A percentile compares a stretch with the other conserved stretches of the same genome.
phyloP scores from a whole-genome alignment of 371 early-diverging fungal species.

The Mucor irregularis region DNA sequence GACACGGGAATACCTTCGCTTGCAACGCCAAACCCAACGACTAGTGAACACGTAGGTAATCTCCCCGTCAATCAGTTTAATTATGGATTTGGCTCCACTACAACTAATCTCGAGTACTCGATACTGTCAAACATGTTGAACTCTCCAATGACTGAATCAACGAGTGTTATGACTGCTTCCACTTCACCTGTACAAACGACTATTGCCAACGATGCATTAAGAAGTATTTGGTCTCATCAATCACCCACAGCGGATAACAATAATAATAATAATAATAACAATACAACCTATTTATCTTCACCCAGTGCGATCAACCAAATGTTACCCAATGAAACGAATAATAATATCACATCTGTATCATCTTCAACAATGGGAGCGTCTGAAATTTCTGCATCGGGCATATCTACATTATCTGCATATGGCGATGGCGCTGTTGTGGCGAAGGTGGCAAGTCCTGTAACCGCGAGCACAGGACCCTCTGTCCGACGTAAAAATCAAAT shows the following conservation, averaged over 20 bases:
- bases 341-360: slow-evolving; percentile 27
- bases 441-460: slow-evolving; percentile 40
- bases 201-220: slow-evolving; percentile 5
- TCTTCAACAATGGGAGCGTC: slow-evolving; percentile 34
- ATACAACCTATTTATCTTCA: not conserved
- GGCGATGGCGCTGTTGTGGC: slow-evolving; percentile 49
- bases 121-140: slow-evolving; percentile 83
- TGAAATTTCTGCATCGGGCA: slow-evolving; percentile 35
- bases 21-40: too few species aligned
- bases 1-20: too few species aligned
- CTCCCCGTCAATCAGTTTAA: slow-evolving; percentile 23
- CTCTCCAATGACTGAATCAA: slow-evolving; percentile 24
- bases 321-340: not conserved
- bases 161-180: not conserved
- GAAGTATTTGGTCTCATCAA: slow-evolving; percentile 13
- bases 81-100: slow-evolving; percentile 80
- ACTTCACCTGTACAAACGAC: not conserved
- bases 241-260: slow-evolving; percentile 2
- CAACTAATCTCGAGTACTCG: slow-evolving; percentile 85
- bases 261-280: slow-evolving; percentile 1
- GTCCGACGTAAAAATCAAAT: slow-evolving; percentile 36
- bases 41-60: too few species aligned
- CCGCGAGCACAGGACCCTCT: slow-evolving; percentile 23
- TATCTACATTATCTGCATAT: slow-evolving; percentile 39
- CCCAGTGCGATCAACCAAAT: too few species aligned